Evolutionary conservation across 257 asterid genomes (phyloP).

Genomic region (Gentiana dahurica): DNA sequence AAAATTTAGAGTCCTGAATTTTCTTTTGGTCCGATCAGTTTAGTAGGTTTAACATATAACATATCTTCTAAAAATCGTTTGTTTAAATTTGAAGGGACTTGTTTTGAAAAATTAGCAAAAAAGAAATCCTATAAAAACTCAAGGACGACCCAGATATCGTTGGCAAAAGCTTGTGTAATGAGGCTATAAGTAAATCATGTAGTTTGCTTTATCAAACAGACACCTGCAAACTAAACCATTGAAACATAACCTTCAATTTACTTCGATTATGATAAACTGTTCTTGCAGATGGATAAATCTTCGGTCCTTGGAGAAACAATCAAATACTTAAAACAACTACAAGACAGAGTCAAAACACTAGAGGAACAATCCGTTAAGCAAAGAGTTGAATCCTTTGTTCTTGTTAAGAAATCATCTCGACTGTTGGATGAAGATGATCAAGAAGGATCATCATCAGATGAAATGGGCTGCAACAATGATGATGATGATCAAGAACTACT

Average conservation of each 20-base stretch:
- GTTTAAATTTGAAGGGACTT: too few relatives aligned
- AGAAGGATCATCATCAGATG: constrained; percentile 22
- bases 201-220: too few relatives aligned
- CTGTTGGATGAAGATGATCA: constrained; percentile 18
- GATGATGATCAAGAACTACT: constrained; percentile 2
- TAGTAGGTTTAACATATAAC: too few relatives aligned
- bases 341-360: constrained; percentile 19
- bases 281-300: constrained; percentile 34
- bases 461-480: constrained; percentile 1
- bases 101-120: too few relatives aligned
- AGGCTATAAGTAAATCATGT: too few relatives aligned
- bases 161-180: too few relatives aligned
- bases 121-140: too few relatives aligned
- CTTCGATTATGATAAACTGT: not conserved
- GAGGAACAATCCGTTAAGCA: constrained; percentile 23
- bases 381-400: constrained; percentile 19
- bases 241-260: not conserved
- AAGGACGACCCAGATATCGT: too few relatives aligned
- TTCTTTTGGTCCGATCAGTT: too few relatives aligned
- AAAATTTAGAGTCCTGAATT: too few relatives aligned
- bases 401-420: constrained; percentile 24
- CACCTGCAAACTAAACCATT: too few relatives aligned
- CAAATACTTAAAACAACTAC: constrained; percentile 13
- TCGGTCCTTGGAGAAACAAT: constrained; percentile 36
- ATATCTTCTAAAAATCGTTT: too few relatives aligned